A percentile compares a stretch with the other conserved stretches of the same genome.
phyloP scores from a whole-genome alignment of 108 stramenopile species.

The Pseudonitzschia pungens region DNA sequence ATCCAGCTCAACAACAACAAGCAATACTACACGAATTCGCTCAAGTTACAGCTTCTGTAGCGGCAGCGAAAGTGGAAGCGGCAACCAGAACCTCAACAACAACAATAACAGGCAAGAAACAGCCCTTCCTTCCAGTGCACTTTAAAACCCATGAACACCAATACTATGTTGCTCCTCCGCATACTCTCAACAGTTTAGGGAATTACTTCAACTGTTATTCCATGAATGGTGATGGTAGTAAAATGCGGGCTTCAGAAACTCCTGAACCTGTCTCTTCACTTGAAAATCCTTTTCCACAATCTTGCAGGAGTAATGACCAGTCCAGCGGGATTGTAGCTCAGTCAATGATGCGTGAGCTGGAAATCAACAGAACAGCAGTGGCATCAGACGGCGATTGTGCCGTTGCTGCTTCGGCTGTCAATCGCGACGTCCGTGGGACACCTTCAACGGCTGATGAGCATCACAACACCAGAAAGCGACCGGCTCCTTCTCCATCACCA shows the following conservation, averaged over 20 bases:
- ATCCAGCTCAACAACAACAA: background rate
- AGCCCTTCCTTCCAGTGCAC: background rate
- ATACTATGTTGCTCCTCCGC: background rate
- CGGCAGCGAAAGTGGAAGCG: background rate
- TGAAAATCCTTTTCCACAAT: too few species aligned
- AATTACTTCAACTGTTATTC: background rate
- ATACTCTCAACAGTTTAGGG: background rate
- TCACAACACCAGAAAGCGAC: slow-evolving; percentile 2
- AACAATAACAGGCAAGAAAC: background rate
- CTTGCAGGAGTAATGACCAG: too few species aligned
- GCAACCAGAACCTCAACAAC: background rate
- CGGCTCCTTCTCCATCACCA: background rate
- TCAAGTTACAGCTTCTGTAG: background rate
- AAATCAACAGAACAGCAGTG: too few species aligned
- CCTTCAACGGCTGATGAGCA: background rate
- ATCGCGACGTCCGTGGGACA: too few species aligned
- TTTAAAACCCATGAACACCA: background rate
- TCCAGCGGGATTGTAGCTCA: too few species aligned
- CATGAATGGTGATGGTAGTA: too few species aligned
- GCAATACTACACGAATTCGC: background rate
- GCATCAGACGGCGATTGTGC: too few species aligned
- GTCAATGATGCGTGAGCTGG: too few species aligned
- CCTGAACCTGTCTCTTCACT: too few species aligned
- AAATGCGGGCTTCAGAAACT: too few species aligned
- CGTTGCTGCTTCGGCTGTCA: too few species aligned